Percentiles rank a stretch among this genome's conserved stretches.
phyloP scores from a whole-genome alignment of 2,329 filamentous ascomycete genomes.

The Penicillium griseofulvum region DNA sequence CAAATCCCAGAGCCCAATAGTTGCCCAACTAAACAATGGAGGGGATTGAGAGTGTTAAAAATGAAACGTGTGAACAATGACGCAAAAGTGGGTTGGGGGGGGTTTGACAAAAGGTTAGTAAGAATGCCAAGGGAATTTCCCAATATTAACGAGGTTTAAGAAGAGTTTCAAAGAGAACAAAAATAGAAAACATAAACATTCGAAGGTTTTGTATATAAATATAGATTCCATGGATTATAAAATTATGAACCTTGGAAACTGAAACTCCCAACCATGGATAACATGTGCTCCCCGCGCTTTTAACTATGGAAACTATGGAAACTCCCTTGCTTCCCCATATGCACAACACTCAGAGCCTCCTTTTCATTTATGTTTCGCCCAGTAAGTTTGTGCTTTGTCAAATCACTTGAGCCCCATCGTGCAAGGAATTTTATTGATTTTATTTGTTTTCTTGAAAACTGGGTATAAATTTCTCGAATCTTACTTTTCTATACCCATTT shows the following conservation, averaged over 20 bases:
- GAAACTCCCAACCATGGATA: slow-evolving; percentile 1
- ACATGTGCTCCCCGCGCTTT: background rate
- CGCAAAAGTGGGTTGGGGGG: slow-evolving; percentile 8
- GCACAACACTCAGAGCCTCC: background rate
- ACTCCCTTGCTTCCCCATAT: slow-evolving; percentile 3
- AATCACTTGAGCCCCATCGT: background rate
- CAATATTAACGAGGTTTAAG: background rate
- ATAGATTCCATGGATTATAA: background rate
- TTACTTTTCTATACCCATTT: background rate
- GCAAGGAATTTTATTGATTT: no score
- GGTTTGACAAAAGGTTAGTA: slow-evolving; percentile 5
- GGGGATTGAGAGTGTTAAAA: background rate
- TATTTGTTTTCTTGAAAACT: background rate
- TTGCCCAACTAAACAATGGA: slow-evolving; percentile 8
- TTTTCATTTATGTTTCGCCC: background rate
- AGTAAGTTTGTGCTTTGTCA: background rate
- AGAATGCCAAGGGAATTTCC: background rate
- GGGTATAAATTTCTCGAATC: background rate
- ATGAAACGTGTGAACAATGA: slow-evolving; percentile 7
- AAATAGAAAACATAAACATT: no score
- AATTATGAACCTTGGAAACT: background rate
- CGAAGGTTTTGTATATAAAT: background rate
- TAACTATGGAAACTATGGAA: slow-evolving; percentile 6
- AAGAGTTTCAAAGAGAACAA: background rate
- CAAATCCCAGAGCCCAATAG: slow-evolving; percentile 3